Evolutionary conservation across 2,329 filamentous ascomycete species (phyloP), one percentile per base, ranked within the genome.

Genomic region (Venturia asperata): DNA sequence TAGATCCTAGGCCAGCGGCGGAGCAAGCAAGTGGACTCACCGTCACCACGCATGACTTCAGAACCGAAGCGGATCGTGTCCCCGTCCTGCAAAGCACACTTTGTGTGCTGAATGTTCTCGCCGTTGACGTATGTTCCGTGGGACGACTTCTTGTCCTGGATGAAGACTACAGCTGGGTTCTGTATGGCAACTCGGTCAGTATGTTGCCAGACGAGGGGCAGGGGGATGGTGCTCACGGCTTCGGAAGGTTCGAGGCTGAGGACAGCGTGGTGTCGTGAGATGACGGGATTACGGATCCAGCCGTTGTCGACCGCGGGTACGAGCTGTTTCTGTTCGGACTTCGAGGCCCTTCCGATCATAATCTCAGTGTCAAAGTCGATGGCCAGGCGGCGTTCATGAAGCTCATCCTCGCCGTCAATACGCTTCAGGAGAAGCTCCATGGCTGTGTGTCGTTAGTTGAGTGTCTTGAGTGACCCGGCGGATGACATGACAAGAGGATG

Each of bases 201-300:
- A 66, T 67, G 5, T 24, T 37, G n/a, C 15, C 24, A 27, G n/a
- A 43, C 6, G 41, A 21, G 30, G 15, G 10, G 5, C 6, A 13
- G 6, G 39, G 49, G 49, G 19, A 17, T 24, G 49, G 24, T n/a
- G 30, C 47, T 24, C 11, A 60, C 30, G 19, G 39, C 13, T 21
- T 24, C 42, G 30, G 27, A 42, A 39, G 60, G 61, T 62, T 71
- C 69, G 52, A 69, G 69, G 1, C 70, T 73, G 45, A 79, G 68
- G 63, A 82, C 75, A 19, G 88, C 89, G 74, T 91, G 88, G 13
- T 83, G 73, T 56, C 88, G 81, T 30, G 87, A 90, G 79, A 91
- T 87, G 43, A 91, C 87, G 0, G 87, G 84, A 65, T 84, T 88
- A 68, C 90, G 83, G 66, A 90, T 88, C 80, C 81, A 90, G 19